Evolutionary conservation across 768 basidiomycete species (phyloP).

Genomic region (Psilocybe azurescens): DNA sequence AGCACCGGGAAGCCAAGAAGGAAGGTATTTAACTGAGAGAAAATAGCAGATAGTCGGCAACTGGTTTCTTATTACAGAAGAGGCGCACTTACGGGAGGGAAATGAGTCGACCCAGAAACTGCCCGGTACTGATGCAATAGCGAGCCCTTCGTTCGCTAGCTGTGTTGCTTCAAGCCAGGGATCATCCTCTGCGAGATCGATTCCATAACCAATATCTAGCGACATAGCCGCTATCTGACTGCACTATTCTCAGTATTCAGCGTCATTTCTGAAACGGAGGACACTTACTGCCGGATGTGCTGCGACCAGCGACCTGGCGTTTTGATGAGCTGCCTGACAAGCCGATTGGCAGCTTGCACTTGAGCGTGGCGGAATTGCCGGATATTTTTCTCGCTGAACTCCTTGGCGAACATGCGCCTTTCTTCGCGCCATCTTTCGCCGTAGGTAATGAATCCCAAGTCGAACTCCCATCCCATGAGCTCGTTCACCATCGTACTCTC

Average conservation of each 20-base stretch:
- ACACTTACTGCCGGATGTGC: not conserved
- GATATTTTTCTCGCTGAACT: slow-evolving; percentile 9
- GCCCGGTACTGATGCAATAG: not conserved
- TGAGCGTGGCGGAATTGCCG: slow-evolving; percentile 9
- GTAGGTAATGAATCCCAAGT: slow-evolving; percentile 9
- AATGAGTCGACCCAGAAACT: slow-evolving; percentile 2
- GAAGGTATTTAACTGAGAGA: not conserved
- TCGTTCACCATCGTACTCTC: slow-evolving; percentile 6
- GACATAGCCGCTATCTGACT: slow-evolving; percentile 6
- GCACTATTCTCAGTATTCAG: too few species aligned
- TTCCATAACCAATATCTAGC: slow-evolving; percentile 2
- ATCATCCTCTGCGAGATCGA: slow-evolving; percentile 4
- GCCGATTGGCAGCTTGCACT: slow-evolving; percentile 1
- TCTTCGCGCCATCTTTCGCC: slow-evolving; percentile 13
- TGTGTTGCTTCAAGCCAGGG: not conserved
- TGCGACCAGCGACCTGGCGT: slow-evolving; percentile 3
- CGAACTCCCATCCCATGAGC: slow-evolving; percentile 11
- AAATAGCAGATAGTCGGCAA: not conserved
- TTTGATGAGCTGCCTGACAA: not conserved
- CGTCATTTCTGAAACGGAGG: not conserved
- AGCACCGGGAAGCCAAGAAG: not conserved
- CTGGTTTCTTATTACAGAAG: not conserved
- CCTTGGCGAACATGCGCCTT: slow-evolving; percentile 10
- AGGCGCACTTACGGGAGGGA: not conserved
- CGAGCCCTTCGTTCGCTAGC: slow-evolving; percentile 2